A percentile compares a stretch with the other conserved stretches of the same genome.
Conservation (phyloP, 129 eudicot species). For the Ambrosia artemisiifolia region DNA sequence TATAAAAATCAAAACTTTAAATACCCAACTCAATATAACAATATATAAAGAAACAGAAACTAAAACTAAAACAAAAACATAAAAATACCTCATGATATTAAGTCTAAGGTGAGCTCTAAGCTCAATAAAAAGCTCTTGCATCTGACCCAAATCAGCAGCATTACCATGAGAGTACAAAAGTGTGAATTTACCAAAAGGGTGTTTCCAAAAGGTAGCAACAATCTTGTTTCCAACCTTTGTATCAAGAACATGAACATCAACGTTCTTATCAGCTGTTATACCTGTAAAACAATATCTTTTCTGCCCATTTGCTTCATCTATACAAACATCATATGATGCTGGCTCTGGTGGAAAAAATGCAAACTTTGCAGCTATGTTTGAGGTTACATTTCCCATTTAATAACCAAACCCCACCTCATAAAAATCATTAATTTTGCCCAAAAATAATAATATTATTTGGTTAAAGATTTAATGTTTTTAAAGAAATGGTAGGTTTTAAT, state of each 20-base stretch:
- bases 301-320: slow-evolving; percentile 49
- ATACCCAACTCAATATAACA: neutral
- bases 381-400: slow-evolving; percentile 93
- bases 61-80: too few species aligned
- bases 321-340: slow-evolving; percentile 73
- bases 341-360: slow-evolving; percentile 99
- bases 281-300: slow-evolving; percentile 61
- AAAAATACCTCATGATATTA: slow-evolving; percentile 74
- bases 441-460: neutral
- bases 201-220: slow-evolving; percentile 95
- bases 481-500: slow-evolving; percentile 3
- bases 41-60: neutral
- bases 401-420: slow-evolving; percentile 45
- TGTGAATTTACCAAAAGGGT: slow-evolving; percentile 76
- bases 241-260: slow-evolving; percentile 69
- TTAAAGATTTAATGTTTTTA: too few species aligned
- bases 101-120: slow-evolving; percentile 93
- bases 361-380: slow-evolving; percentile 86
- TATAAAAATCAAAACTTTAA: neutral
- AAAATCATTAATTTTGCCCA: slow-evolving; percentile 29
- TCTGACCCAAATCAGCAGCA: slow-evolving; percentile 99
- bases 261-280: slow-evolving; percentile 75
- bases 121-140: slow-evolving; percentile 87
- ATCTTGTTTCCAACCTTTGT: slow-evolving; percentile 83
- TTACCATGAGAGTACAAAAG: slow-evolving; percentile 94